Conservation (phyloP, 306 rosid genomes). For the Abrus precatorius region DNA sequence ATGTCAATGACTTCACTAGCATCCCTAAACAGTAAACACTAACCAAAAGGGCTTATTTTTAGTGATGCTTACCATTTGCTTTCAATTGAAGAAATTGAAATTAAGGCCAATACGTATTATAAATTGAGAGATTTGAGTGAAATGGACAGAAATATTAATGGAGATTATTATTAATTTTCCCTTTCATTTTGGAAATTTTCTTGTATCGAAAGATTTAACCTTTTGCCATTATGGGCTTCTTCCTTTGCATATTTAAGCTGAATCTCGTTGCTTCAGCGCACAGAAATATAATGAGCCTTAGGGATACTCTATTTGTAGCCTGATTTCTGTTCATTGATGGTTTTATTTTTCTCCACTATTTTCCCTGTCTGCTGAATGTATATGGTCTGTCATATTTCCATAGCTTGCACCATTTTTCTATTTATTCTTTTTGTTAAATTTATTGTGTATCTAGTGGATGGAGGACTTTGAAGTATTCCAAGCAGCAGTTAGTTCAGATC, state of each 20-base stretch:
- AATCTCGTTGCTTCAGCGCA: constrained; percentile 32
- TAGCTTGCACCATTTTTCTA: constrained; percentile 8
- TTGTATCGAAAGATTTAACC: constrained; percentile 9
- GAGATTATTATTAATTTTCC: background rate
- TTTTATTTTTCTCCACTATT: background rate
- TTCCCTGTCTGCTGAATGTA: background rate
- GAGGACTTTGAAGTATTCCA: constrained; percentile 88
- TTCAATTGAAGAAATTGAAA: constrained; percentile 12
- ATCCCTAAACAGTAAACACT: background rate
- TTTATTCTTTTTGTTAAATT: constrained; percentile 13
- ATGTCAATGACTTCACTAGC: background rate
- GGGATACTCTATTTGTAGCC: background rate
- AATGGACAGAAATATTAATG: constrained; percentile 25
- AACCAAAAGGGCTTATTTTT: constrained; percentile 19
- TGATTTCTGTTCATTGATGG: constrained; percentile 4
- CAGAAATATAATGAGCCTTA: background rate
- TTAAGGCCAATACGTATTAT: constrained; percentile 9
- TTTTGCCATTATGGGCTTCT: background rate
- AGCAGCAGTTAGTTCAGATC: constrained; percentile 68
- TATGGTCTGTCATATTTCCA: constrained; percentile 12
- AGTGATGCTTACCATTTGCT: constrained; percentile 8
- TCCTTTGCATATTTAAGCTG: constrained; percentile 31
- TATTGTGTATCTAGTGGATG: constrained; percentile 74
- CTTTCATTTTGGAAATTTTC: constrained; percentile 25
- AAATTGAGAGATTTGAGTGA: constrained; percentile 27